These are phyloP conservation scores for Paecilomyces sp. DNA, from an alignment of 2,329 filamentous ascomycete species.

Conservation along the genomic window DNA sequence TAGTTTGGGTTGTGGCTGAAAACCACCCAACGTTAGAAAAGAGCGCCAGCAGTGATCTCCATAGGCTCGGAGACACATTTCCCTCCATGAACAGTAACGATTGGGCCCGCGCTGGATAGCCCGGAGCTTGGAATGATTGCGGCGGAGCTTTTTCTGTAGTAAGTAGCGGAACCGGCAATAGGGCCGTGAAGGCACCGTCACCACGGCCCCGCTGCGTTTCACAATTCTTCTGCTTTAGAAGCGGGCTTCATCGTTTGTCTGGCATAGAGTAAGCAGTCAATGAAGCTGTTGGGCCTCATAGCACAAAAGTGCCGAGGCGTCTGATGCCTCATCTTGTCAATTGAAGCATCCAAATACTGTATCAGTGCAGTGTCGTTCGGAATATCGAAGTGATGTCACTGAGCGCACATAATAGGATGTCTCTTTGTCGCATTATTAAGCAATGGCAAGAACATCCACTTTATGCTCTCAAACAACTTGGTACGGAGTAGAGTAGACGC, in stretches of 20 bases:
- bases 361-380: not conserved
- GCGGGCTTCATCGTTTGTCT: not conserved
- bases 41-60: not conserved
- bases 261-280: not conserved
- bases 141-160: not conserved
- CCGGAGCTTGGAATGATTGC: not conserved
- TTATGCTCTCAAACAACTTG: not conserved
- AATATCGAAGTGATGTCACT: not conserved
- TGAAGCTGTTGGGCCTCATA: not conserved
- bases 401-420: not conserved
- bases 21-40: not conserved
- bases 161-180: not conserved
- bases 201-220: not conserved
- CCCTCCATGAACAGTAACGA: not conserved
- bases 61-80: not conserved
- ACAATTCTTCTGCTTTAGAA: not conserved
- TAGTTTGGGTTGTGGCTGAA: too few species aligned
- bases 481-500: not conserved
- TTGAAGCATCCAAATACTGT: not conserved
- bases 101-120: not conserved
- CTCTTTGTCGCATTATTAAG: not conserved
- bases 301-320: not conserved
- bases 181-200: not conserved
- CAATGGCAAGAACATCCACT: not conserved
- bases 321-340: not conserved